A percentile compares a stretch with the other conserved stretches of the same genome.
phyloP scores from a whole-genome alignment of 2,329 filamentous ascomycete genomes.

The Pleoardoris graminearum region DNA sequence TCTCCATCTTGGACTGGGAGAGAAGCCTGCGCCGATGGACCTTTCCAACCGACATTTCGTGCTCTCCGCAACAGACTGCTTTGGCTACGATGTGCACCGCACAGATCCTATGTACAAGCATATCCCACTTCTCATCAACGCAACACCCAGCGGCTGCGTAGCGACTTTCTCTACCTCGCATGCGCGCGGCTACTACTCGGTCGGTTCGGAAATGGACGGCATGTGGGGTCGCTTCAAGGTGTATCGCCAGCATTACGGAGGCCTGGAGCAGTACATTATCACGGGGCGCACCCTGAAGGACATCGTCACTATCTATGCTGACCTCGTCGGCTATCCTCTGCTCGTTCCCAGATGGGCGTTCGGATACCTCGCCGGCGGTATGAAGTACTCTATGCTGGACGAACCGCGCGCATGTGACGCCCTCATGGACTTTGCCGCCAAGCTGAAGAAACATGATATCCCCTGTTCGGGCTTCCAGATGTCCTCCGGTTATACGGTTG shows the following conservation, averaged over 20 bases:
- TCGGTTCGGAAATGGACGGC: constrained; percentile 74
- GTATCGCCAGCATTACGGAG: constrained; percentile 72
- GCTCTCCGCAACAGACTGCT: constrained; percentile 70
- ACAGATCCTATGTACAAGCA: constrained; percentile 77
- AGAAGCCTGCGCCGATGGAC: constrained; percentile 75
- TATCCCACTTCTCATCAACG: constrained; percentile 72
- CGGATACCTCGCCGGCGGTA: constrained; percentile 71
- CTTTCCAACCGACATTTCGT: constrained; percentile 68
- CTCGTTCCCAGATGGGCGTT: constrained; percentile 73
- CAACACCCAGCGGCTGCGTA: constrained; percentile 65
- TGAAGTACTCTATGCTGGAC: constrained; percentile 64
- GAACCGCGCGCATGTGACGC: constrained; percentile 59
- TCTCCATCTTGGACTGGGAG: constrained; percentile 70
- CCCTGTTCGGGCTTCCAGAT: constrained; percentile 73
- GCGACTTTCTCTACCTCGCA: constrained; percentile 71
- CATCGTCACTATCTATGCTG: constrained; percentile 67
- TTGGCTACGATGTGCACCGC: constrained; percentile 71
- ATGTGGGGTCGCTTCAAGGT: constrained; percentile 77
- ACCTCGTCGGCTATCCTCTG: constrained; percentile 68
- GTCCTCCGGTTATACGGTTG: constrained; percentile 72
- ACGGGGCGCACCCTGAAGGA: constrained; percentile 68
- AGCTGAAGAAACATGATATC: constrained; percentile 66
- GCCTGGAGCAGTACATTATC: constrained; percentile 71
- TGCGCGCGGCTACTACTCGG: constrained; percentile 64
- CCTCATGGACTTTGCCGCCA: constrained; percentile 63